Evolutionary conservation across 2,329 filamentous ascomycete genomes (phyloP), one percentile per base, ranked within the genome.

Genomic region (Trichoderma atrobrunneum): DNA sequence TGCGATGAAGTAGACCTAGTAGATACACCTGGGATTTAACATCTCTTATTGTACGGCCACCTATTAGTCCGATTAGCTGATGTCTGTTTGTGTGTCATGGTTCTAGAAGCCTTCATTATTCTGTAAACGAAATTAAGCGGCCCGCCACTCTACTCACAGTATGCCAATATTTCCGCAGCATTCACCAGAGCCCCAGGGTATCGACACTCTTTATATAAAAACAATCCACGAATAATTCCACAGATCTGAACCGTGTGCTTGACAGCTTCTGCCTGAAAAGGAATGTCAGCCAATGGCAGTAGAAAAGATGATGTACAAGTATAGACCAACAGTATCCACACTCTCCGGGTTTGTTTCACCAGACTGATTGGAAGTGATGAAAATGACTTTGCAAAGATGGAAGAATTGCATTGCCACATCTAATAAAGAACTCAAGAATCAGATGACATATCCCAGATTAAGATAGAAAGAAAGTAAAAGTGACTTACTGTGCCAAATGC

Each of bases 371-470:
- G 34, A 21, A 72, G 7, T 61, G 16, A 39, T 60, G 8, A 72
- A 51, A 10, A 72, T 64, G 30, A 72, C 62, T 26, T 32, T 57
- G 51, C 60, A 64, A 34, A 72, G 62, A 51, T 72, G 54, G 16
- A 68, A 72, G n/a, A 72, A 72, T 26, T 72, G 70, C 70, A 72
- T 72, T 39, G 60, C 70, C 54, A 68, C 36, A 59, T 56, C 65
- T 68, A 24, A 16, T 24, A 43, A 5, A 30, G 5, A 16, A 6
- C 26, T 28, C 21, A 24, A 57, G 26, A 36, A 7, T 68, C 7
- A 68, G 65, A 18, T 21, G n/a, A 16, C 34, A n/a, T 21, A 16
- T 24, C 7, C 4, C 28, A 28, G 36, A 5, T 43, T 2, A 11
- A 26, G 6, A 12, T n/a, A 21, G n/a, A 51, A 10, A 10, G 30